A percentile compares a stretch with the other conserved stretches of the same genome.
Evolutionary conservation across 768 basidiomycete species (phyloP).

Genomic region (Phlebiopsis gigantea): DNA sequence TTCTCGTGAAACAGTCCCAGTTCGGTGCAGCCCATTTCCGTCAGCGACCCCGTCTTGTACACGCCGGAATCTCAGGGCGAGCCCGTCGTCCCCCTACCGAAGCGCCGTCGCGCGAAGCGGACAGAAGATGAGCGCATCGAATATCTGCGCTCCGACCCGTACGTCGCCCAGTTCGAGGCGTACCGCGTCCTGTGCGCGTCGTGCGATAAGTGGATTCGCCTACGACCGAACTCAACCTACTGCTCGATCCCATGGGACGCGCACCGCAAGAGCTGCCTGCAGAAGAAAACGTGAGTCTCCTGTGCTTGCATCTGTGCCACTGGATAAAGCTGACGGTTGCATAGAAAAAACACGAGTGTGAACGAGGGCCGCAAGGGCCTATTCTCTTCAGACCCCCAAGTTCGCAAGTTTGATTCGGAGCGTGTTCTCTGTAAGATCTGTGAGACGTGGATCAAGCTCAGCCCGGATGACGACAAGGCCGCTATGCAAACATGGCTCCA

Average conservation of each 20-base stretch:
- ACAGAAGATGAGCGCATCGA: slow-evolving; percentile 66
- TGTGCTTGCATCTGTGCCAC: neutral
- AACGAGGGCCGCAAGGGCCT: slow-evolving; percentile 55
- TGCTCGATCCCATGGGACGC: slow-evolving; percentile 89
- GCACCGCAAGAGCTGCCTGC: slow-evolving; percentile 75
- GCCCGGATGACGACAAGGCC: slow-evolving; percentile 50
- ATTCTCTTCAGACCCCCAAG: slow-evolving; percentile 60
- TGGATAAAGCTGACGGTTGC: neutral
- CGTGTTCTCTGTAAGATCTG: slow-evolving; percentile 66
- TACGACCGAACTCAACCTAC: slow-evolving; percentile 83
- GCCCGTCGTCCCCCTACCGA: slow-evolving; percentile 24
- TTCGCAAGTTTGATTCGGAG: slow-evolving; percentile 73
- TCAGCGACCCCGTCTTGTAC: slow-evolving; percentile 10
- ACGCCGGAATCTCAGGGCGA: slow-evolving; percentile 14
- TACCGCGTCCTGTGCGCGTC: slow-evolving; percentile 75
- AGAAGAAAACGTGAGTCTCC: slow-evolving; percentile 67
- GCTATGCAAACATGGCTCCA: slow-evolving; percentile 64
- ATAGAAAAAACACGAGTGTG: slow-evolving; percentile 31
- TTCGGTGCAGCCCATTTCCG: slow-evolving; percentile 16
- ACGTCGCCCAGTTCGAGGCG: slow-evolving; percentile 76
- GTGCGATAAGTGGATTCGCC: slow-evolving; percentile 82
- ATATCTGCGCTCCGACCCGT: slow-evolving; percentile 63
- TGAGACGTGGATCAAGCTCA: slow-evolving; percentile 61
- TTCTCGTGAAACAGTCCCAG: slow-evolving; percentile 17
- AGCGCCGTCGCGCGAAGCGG: slow-evolving; percentile 69